Percentiles rank a stretch among this genome's conserved stretches.
These are phyloP conservation scores for Lactarius pseudohatsudake DNA, from an alignment of 768 basidiomycete species.

Conservation along the genomic window DNA sequence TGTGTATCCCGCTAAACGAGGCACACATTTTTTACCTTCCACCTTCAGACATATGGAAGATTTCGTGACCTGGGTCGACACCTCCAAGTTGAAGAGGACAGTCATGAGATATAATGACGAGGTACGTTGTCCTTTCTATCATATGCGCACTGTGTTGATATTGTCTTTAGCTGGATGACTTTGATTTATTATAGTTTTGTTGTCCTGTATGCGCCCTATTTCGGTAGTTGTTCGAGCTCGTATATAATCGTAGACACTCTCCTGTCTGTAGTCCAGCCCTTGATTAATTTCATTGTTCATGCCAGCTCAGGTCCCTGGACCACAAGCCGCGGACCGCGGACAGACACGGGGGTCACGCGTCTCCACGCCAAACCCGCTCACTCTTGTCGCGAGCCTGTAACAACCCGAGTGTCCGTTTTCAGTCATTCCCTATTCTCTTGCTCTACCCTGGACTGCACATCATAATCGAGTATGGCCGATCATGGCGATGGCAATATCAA, in stretches of 20 bases:
- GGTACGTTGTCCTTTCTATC: slow-evolving; percentile 43
- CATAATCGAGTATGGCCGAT: slow-evolving; percentile 59
- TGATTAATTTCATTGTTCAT: background rate
- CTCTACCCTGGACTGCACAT: slow-evolving; percentile 10
- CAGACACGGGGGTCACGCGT: background rate
- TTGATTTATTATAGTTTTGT: slow-evolving; percentile 65
- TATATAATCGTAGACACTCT: background rate
- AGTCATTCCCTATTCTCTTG: background rate
- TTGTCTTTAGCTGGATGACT: slow-evolving; percentile 79
- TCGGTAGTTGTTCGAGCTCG: slow-evolving; percentile 2
- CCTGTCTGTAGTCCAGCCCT: background rate
- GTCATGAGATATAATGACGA: slow-evolving; percentile 97
- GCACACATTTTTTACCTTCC: slow-evolving; percentile 9
- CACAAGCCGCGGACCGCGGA: background rate
- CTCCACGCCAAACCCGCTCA: slow-evolving; percentile 16
- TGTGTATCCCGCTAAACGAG: slow-evolving; percentile 34
- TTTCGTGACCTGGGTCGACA: slow-evolving; percentile 99
- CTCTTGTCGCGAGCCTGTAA: background rate
- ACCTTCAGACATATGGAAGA: slow-evolving; percentile 88
- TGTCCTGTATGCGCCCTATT: background rate
- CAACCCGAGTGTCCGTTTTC: background rate
- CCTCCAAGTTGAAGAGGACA: slow-evolving; percentile 93
- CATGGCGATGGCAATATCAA: slow-evolving; percentile 87
- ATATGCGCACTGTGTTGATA: slow-evolving; percentile 26
- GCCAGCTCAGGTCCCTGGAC: background rate